Percentiles rank a stretch among this genome's conserved stretches.
Evolutionary conservation across 1,139 yeast species (phyloP).

Genomic region (Pneumocystis carinii): DNA sequence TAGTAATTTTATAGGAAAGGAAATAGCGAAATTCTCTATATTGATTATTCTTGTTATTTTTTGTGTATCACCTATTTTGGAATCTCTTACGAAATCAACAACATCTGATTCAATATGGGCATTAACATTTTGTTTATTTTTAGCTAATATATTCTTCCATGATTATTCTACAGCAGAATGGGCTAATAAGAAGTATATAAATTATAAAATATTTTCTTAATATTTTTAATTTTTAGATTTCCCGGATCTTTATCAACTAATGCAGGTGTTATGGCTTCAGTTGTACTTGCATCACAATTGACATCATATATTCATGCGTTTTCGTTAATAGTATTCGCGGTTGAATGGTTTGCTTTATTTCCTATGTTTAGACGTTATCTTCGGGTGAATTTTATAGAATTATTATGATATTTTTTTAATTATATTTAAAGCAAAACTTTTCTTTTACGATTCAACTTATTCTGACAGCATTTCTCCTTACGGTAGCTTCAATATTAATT

Average conservation of each 20-base stretch:
- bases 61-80: constrained; percentile 74
- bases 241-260: constrained; percentile 65
- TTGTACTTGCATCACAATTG: constrained; percentile 76
- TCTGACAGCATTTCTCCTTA: constrained; percentile 7
- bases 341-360: constrained; percentile 54
- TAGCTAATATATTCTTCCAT: constrained; percentile 51
- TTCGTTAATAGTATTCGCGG: constrained; percentile 60
- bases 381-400: constrained; percentile 12
- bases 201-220: not conserved
- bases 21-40: constrained; percentile 44
- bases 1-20: constrained; percentile 7
- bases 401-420: not conserved
- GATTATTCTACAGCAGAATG: constrained; percentile 34
- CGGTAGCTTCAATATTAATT: constrained; percentile 6
- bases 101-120: constrained; percentile 96
- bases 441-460: constrained; percentile 5
- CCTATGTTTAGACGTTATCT: constrained; percentile 57
- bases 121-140: constrained; percentile 58
- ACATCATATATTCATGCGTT: constrained; percentile 62
- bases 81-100: constrained; percentile 75
- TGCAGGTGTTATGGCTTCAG: constrained; percentile 68
- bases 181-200: not conserved
- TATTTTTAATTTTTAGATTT: constrained; percentile 16
- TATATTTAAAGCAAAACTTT: not conserved
- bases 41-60: constrained; percentile 56